phyloP scores from a whole-genome alignment of 176 grass and related monocot species.

The Eremochloa ophiuroides region DNA sequence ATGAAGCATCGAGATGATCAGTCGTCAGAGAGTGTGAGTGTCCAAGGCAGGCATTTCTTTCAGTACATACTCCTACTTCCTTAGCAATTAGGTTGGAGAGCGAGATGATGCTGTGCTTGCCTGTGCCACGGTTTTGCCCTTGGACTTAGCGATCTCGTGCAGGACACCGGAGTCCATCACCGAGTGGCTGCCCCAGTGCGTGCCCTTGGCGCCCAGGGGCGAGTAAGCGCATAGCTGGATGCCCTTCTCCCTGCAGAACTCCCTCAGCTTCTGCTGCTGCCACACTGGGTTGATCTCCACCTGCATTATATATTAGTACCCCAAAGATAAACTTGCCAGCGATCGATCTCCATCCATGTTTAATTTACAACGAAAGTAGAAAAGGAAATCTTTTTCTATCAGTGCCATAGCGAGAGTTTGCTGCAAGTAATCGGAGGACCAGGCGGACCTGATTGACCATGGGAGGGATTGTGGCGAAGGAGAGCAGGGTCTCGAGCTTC shows the following conservation, averaged over 20 bases:
- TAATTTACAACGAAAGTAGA: background rate
- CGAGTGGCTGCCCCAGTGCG: constrained; percentile 58
- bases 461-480: constrained; percentile 45
- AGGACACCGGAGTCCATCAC: constrained; percentile 51
- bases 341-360: background rate
- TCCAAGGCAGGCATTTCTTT: background rate
- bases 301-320: constrained; percentile 14
- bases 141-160: constrained; percentile 51
- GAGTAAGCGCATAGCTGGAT: constrained; percentile 75
- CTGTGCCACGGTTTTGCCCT: constrained; percentile 56
- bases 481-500: constrained; percentile 40
- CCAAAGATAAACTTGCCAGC: background rate
- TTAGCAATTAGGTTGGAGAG: background rate
- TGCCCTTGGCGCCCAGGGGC: constrained; percentile 62
- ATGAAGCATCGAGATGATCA: no score
- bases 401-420: background rate
- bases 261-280: constrained; percentile 72
- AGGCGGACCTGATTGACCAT: constrained; percentile 40
- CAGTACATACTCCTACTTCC: no score
- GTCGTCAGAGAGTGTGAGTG: background rate
- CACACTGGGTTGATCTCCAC: constrained; percentile 75
- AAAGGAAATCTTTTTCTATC: background rate
- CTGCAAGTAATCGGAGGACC: background rate
- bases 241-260: constrained; percentile 48
- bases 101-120: background rate